Evolutionary conservation across 768 basidiomycete species (phyloP).

Genomic region (Leccinum longicurvipes): DNA sequence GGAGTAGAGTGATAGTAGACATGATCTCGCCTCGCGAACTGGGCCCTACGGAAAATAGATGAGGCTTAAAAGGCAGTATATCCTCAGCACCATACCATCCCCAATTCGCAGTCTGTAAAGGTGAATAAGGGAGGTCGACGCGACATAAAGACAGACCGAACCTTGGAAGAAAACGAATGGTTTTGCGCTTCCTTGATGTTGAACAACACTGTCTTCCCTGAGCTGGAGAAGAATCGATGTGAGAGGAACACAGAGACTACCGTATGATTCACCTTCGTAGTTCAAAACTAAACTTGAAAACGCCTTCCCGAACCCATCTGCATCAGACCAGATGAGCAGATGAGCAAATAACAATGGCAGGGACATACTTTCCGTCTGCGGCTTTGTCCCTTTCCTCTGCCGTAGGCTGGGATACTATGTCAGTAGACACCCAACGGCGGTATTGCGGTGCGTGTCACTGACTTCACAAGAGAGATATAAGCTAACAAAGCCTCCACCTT

Average conservation of each 20-base stretch:
- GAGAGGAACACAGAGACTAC: background rate
- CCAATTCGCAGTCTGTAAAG: slow-evolving; percentile 73
- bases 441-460: slow-evolving; percentile 21
- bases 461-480: slow-evolving; percentile 84
- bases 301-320: slow-evolving; percentile 82
- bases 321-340: background rate
- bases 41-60: slow-evolving; percentile 47
- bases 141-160: slow-evolving; percentile 19
- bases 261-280: slow-evolving; percentile 53
- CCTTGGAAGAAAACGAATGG: slow-evolving; percentile 76
- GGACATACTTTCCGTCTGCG: slow-evolving; percentile 52
- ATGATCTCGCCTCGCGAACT: slow-evolving; percentile 72
- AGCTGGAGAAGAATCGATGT: slow-evolving; percentile 14
- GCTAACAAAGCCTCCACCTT: slow-evolving; percentile 62
- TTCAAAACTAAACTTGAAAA: slow-evolving; percentile 86
- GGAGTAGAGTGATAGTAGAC: slow-evolving; percentile 57
- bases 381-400: slow-evolving; percentile 69
- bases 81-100: slow-evolving; percentile 56
- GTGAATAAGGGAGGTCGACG: slow-evolving; percentile 9
- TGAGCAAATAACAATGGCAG: background rate
- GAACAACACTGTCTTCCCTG: slow-evolving; percentile 51
- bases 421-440: background rate
- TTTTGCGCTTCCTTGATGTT: slow-evolving; percentile 78
- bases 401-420: slow-evolving; percentile 54
- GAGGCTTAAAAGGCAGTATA: background rate